A percentile compares a stretch with the other conserved stretches of the same genome.
phyloP scores from a whole-genome alignment of 768 basidiomycete genomes.

The Stropharia rugosoannulata region DNA sequence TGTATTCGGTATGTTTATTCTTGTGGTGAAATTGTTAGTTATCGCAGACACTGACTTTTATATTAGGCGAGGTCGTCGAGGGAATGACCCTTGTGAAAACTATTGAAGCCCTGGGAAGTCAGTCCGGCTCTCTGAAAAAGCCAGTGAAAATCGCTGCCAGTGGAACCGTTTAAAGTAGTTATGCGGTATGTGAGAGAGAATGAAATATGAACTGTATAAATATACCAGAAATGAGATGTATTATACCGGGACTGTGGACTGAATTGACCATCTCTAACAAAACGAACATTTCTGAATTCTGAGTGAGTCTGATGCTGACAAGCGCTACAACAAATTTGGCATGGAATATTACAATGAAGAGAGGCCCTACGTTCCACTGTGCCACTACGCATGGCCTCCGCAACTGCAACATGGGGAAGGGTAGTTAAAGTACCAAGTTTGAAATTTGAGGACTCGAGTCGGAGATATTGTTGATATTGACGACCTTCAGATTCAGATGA shows the following conservation, averaged over 20 bases:
- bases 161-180: slow-evolving; percentile 41
- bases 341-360: no score
- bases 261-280: no score
- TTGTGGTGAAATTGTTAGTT: not conserved
- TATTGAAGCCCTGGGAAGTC: slow-evolving; percentile 40
- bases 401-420: no score
- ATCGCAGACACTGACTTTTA: not conserved
- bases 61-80: slow-evolving; percentile 62
- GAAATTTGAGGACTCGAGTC: no score
- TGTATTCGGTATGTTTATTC: slow-evolving; percentile 66
- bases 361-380: no score
- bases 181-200: not conserved
- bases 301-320: no score
- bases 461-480: no score
- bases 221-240: not conserved
- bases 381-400: no score
- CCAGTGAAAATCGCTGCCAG: slow-evolving; percentile 52
- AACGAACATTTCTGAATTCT: no score
- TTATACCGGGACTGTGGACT: not conserved
- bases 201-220: not conserved
- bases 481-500: no score
- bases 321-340: no score
- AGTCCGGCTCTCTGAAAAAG: slow-evolving; percentile 38
- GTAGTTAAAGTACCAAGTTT: no score
- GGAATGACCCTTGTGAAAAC: slow-evolving; percentile 53